These are phyloP conservation scores for Teratosphaeria viscida DNA, from an alignment of 2,329 filamentous ascomycete genomes.

Conservation along the genomic window DNA sequence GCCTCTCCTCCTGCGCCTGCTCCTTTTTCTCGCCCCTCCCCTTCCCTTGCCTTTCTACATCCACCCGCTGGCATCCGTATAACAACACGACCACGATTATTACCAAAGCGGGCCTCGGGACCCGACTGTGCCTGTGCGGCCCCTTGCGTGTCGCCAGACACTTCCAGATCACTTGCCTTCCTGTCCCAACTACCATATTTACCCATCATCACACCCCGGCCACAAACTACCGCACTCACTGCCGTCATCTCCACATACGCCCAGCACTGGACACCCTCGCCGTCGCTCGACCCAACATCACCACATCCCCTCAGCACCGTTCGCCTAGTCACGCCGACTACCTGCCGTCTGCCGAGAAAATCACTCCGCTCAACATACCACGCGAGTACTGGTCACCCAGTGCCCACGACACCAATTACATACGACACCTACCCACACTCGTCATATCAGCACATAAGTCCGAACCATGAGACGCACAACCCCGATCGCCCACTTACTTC, in stretches of 20 bases:
- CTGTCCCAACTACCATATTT: not conserved
- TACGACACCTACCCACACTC: not conserved
- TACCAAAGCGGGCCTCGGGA: not conserved
- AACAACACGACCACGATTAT: not conserved
- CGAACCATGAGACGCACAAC: slow-evolving; percentile 56
- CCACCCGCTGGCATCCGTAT: not conserved
- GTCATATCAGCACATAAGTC: not conserved
- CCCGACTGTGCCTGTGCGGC: not conserved
- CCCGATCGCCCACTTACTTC: slow-evolving; percentile 61
- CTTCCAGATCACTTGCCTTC: not conserved
- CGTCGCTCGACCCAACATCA: not conserved
- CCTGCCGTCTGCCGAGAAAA: not conserved
- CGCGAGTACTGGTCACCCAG: not conserved
- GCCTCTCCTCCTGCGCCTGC: not conserved
- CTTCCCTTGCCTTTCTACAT: not conserved
- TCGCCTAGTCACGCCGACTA: not conserved
- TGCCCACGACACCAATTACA: not conserved
- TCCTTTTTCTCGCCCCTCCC: not conserved
- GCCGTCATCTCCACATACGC: not conserved
- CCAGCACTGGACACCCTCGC: not conserved
- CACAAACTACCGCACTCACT: not conserved
- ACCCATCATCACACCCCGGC: not conserved
- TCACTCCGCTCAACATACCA: not conserved
- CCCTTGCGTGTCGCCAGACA: not conserved
- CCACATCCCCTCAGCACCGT: not conserved